These are phyloP conservation scores for Pseudoturritis turrita DNA, from an alignment of 345 rosid genomes.

Conservation along the genomic window DNA sequence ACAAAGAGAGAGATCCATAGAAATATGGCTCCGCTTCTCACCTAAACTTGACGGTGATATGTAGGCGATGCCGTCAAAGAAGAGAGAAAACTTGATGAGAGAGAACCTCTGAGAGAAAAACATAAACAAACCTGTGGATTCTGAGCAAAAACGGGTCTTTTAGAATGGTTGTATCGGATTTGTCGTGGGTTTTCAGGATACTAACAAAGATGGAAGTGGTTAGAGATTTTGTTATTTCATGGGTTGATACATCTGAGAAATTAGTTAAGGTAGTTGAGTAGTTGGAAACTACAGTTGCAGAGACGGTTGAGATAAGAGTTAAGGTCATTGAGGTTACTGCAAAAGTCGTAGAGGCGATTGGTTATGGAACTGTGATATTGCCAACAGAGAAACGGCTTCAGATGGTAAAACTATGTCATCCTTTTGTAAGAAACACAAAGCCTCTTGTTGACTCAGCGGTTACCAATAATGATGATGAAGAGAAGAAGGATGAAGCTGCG, in stretches of 20 bases:
- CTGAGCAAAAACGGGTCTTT: constrained; percentile 39
- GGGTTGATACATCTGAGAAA: constrained; percentile 76
- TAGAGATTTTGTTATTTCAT: constrained; percentile 61
- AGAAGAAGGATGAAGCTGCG: not conserved
- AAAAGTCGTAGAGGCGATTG: constrained; percentile 75
- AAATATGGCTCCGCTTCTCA: too few relatives aligned
- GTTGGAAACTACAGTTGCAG: constrained; percentile 25
- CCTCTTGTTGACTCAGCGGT: constrained; percentile 48
- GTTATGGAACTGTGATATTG: constrained; percentile 65
- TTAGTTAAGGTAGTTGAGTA: constrained; percentile 57
- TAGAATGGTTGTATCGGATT: constrained; percentile 49
- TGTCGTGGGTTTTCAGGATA: constrained; percentile 69
- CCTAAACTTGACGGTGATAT: too few relatives aligned
- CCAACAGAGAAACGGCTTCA: constrained; percentile 60
- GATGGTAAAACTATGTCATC: constrained; percentile 79
- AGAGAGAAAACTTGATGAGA: too few relatives aligned
- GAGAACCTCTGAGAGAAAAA: too few relatives aligned
- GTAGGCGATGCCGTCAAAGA: too few relatives aligned
- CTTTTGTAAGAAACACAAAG: constrained; percentile 62
- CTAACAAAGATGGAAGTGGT: constrained; percentile 67
- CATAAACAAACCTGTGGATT: constrained; percentile 27
- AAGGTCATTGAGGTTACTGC: constrained; percentile 59
- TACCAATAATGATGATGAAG: constrained; percentile 25
- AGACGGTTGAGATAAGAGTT: constrained; percentile 37
- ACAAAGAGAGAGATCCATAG: too few relatives aligned